A percentile compares a stretch with the other conserved stretches of the same genome.
Conservation (phyloP, 1,284 basidiomycete species). For the Coniophora puteana region DNA sequence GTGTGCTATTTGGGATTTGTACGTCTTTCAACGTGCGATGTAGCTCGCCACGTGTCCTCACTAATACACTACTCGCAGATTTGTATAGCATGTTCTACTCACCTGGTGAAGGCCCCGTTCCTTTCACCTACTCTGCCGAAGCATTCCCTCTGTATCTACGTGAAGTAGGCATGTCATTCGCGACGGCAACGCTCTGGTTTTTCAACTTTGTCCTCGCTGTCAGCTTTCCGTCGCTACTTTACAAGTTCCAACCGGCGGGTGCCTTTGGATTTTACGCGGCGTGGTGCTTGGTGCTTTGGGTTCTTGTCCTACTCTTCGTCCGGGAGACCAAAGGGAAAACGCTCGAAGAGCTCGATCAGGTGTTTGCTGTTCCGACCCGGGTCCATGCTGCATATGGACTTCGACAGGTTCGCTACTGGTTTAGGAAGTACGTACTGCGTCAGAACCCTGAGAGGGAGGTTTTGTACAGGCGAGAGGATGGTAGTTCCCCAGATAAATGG, state of each 20-base stretch:
- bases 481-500: too few species aligned
- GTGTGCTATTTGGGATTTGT: background rate
- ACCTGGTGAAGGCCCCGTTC: slow-evolving; percentile 70
- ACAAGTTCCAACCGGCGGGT: slow-evolving; percentile 63
- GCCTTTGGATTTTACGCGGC: slow-evolving; percentile 58
- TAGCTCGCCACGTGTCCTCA: too few species aligned
- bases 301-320: slow-evolving; percentile 59
- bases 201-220: slow-evolving; percentile 65
- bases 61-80: too few species aligned
- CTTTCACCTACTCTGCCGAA: slow-evolving; percentile 62
- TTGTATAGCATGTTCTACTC: slow-evolving; percentile 45
- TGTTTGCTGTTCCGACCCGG: slow-evolving; percentile 69
- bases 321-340: slow-evolving; percentile 82
- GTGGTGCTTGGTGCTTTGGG: slow-evolving; percentile 20
- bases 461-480: slow-evolving; percentile 10
- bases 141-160: slow-evolving; percentile 62
- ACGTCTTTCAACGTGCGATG: too few species aligned
- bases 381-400: slow-evolving; percentile 56
- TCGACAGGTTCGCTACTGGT: slow-evolving; percentile 27
- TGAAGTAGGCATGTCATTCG: slow-evolving; percentile 65
- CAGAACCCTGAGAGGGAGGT: slow-evolving; percentile 23
- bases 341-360: slow-evolving; percentile 62
- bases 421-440: slow-evolving; percentile 28
- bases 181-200: slow-evolving; percentile 54
- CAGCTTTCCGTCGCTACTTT: slow-evolving; percentile 66